phyloP scores from a whole-genome alignment of 768 basidiomycete genomes.

The Kondoa malvinella region DNA sequence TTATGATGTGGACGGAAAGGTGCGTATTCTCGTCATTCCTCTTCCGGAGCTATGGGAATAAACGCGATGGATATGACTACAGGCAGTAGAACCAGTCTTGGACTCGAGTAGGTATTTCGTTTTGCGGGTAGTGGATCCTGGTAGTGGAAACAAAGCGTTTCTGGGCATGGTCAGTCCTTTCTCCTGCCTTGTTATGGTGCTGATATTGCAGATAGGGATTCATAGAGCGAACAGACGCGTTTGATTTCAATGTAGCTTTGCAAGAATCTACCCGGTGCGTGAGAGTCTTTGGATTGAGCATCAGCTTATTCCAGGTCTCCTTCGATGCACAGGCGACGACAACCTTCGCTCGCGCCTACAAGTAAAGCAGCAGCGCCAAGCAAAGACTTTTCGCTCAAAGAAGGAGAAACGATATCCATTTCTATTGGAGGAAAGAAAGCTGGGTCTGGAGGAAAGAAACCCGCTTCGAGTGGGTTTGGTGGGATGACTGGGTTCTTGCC shows the following conservation, averaged over 20 bases:
- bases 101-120: constrained; percentile 24
- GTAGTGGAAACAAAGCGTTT: constrained; percentile 20
- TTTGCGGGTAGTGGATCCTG: constrained; percentile 24
- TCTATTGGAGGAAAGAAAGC: constrained; percentile 18
- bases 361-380: constrained; percentile 14
- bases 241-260: constrained; percentile 29
- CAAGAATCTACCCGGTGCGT: constrained; percentile 14
- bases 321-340: constrained; percentile 10
- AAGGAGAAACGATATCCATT: constrained; percentile 26
- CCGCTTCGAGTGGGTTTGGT: background rate
- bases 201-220: constrained; percentile 18
- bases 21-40: constrained; percentile 26
- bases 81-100: constrained; percentile 18
- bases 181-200: background rate
- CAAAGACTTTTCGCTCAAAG: constrained; percentile 27
- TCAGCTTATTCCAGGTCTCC: background rate
- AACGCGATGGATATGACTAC: background rate
- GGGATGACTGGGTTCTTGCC: constrained; percentile 1
- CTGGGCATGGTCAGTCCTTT: constrained; percentile 22
- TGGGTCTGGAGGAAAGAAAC: constrained; percentile 18
- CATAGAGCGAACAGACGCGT: constrained; percentile 25
- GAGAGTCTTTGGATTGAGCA: background rate
- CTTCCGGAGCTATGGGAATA: too few species aligned
- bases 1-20: background rate
- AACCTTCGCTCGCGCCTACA: constrained; percentile 14